Conservation (phyloP, 306 rosid species). For the Ochetophila trinervis region DNA sequence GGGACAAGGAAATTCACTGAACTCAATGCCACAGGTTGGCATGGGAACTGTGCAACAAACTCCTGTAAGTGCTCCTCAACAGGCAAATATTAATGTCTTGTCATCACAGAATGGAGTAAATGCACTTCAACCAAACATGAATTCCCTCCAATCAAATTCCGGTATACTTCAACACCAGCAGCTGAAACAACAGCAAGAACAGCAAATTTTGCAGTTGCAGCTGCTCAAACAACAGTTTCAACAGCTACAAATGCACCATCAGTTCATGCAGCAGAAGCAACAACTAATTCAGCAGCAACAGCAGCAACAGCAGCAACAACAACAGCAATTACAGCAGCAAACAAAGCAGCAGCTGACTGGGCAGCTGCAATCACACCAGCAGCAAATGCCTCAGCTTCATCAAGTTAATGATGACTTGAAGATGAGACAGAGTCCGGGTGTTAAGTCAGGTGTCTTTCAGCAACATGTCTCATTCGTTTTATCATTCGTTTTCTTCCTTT, state of each 20-base stretch:
- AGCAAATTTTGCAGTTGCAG: constrained; percentile 49
- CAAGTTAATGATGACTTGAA: constrained; percentile 47
- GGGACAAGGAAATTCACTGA: constrained; percentile 59
- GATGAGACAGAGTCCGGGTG: constrained; percentile 56
- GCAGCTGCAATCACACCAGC: constrained; percentile 52
- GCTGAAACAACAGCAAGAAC: constrained; percentile 67
- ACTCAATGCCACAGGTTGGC: constrained; percentile 58
- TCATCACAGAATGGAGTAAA: constrained; percentile 64
- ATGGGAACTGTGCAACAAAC: constrained; percentile 67
- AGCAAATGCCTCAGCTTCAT: constrained; percentile 55
- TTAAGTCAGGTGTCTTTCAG: constrained; percentile 67
- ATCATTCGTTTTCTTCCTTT: background rate
- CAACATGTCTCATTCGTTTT: constrained; percentile 49
- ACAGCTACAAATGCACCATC: constrained; percentile 43
- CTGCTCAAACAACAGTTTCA: constrained; percentile 59
- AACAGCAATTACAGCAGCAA: constrained; percentile 32
- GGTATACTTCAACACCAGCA: constrained; percentile 64
- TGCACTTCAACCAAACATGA: constrained; percentile 52
- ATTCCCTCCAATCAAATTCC: constrained; percentile 53
- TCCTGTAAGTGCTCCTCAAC: constrained; percentile 60
- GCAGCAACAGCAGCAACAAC: constrained; percentile 43
- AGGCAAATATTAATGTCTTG: constrained; percentile 48
- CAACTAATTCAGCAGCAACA: constrained; percentile 47
- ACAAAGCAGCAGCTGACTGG: constrained; percentile 44
- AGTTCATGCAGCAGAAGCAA: constrained; percentile 50